These are phyloP conservation scores for Globisporangium apiculatum DNA, from an alignment of 352 stramenopile genomes.

Conservation along the genomic window DNA sequence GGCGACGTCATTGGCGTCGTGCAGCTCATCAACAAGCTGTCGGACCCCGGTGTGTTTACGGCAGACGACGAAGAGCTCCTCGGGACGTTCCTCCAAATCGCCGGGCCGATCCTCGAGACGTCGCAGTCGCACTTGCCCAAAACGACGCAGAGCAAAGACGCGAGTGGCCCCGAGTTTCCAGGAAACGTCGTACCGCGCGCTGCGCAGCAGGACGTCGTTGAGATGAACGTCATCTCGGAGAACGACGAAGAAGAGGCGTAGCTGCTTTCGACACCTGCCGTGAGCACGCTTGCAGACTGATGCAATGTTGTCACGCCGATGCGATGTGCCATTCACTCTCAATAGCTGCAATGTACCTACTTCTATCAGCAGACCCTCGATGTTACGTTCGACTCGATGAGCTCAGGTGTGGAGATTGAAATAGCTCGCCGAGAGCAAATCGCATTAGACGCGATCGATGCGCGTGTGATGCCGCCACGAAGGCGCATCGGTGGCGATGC, in stretches of 20 bases:
- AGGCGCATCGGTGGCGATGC: neutral
- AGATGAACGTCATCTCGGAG: constrained; percentile 81
- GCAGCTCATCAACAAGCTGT: constrained; percentile 87
- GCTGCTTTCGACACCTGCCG: neutral
- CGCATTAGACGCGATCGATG: too few relatives aligned
- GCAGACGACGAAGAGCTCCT: constrained; percentile 85
- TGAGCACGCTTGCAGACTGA: too few relatives aligned
- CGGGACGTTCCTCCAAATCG: constrained; percentile 83
- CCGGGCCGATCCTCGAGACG: constrained; percentile 80
- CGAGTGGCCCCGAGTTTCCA: constrained; percentile 47
- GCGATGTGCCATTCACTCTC: neutral
- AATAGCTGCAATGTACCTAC: neutral
- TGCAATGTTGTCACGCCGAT: too few relatives aligned
- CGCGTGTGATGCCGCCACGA: neutral
- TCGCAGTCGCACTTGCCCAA: constrained; percentile 73
- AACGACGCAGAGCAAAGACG: constrained; percentile 35
- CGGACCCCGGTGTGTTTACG: constrained; percentile 66
- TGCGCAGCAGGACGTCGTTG: constrained; percentile 36
- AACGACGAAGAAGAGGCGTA: constrained; percentile 66
- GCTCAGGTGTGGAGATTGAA: too few relatives aligned
- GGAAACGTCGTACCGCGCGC: constrained; percentile 33
- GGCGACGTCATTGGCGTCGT: constrained; percentile 81
- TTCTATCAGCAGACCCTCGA: too few relatives aligned
- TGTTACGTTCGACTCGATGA: too few relatives aligned
- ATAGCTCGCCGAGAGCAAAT: too few relatives aligned